These are phyloP conservation scores for Microdochium nivale DNA, from an alignment of 2,329 filamentous ascomycete genomes.

Conservation along the genomic window DNA sequence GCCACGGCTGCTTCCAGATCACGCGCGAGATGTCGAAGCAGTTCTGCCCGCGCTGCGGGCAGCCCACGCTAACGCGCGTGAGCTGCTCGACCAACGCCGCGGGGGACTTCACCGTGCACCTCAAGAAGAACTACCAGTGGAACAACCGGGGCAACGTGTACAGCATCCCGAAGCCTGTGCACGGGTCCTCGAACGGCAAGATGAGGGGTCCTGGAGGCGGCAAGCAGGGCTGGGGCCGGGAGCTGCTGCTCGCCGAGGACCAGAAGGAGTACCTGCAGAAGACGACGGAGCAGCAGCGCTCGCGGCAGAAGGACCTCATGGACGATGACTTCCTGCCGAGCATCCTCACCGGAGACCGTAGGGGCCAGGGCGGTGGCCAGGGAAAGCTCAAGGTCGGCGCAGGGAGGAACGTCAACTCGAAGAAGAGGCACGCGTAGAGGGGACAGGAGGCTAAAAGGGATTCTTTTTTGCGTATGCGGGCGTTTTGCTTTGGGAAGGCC, in stretches of 20 bases:
- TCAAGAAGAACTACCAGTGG: slow-evolving; percentile 94
- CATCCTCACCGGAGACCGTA: slow-evolving; percentile 74
- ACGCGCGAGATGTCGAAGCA: slow-evolving; percentile 80
- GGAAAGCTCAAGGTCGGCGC: slow-evolving; percentile 75
- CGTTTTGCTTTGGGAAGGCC: neutral
- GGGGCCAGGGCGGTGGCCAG: slow-evolving; percentile 38
- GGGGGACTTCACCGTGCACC: slow-evolving; percentile 75
- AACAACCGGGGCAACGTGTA: slow-evolving; percentile 89
- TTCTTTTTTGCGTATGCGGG: neutral
- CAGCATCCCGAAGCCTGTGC: slow-evolving; percentile 83
- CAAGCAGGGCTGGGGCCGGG: slow-evolving; percentile 77
- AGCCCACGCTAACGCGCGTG: slow-evolving; percentile 75
- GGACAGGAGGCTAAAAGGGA: too few species aligned
- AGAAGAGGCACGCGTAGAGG: too few species aligned
- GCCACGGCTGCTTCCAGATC: slow-evolving; percentile 85
- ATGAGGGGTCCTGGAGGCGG: slow-evolving; percentile 59
- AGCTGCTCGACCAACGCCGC: slow-evolving; percentile 75
- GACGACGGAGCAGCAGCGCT: slow-evolving; percentile 53
- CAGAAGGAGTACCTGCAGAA: slow-evolving; percentile 83
- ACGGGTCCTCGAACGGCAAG: slow-evolving; percentile 74
- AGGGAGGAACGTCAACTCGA: slow-evolving; percentile 78
- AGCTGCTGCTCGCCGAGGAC: slow-evolving; percentile 82
- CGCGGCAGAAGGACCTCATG: slow-evolving; percentile 76
- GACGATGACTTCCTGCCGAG: slow-evolving; percentile 86
- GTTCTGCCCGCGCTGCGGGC: slow-evolving; percentile 88